Evolutionary conservation across 768 basidiomycete species (phyloP).

Genomic region (Pulveroboletus sp.): DNA sequence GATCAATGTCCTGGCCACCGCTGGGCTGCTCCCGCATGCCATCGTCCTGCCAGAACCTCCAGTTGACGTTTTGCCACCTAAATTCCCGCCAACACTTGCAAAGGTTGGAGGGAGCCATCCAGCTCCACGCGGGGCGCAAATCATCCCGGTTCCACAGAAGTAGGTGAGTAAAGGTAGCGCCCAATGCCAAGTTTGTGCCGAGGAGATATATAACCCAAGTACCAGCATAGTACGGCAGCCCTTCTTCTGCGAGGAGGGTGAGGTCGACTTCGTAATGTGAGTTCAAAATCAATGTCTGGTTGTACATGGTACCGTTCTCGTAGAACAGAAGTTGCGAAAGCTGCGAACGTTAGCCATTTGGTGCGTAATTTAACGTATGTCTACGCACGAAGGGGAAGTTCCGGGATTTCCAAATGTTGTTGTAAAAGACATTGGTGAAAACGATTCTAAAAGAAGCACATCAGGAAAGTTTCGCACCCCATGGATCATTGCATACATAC

Average conservation of each 20-base stretch:
- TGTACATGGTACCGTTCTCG: constrained; percentile 48
- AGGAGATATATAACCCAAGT: constrained; percentile 21
- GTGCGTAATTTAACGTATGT: neutral
- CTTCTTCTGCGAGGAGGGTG: constrained; percentile 25
- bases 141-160: constrained; percentile 53
- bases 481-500: too few species aligned
- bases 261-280: constrained; percentile 47
- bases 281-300: constrained; percentile 53
- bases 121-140: constrained; percentile 43
- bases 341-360: constrained; percentile 1
- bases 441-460: constrained; percentile 21
- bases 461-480: constrained; percentile 32
- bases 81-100: constrained; percentile 20
- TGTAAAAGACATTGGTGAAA: constrained; percentile 38
- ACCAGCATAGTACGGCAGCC: constrained; percentile 27
- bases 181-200: constrained; percentile 29
- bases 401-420: constrained; percentile 46
- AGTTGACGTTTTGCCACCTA: neutral
- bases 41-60: neutral
- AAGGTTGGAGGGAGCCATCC: constrained; percentile 36
- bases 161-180: constrained; percentile 48
- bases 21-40: neutral
- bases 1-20: neutral
- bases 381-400: neutral
- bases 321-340: constrained; percentile 49